Base-by-base conservation (phyloP, 768 basidiomycete species). In the Phlegmacium glaucopus region DNA sequence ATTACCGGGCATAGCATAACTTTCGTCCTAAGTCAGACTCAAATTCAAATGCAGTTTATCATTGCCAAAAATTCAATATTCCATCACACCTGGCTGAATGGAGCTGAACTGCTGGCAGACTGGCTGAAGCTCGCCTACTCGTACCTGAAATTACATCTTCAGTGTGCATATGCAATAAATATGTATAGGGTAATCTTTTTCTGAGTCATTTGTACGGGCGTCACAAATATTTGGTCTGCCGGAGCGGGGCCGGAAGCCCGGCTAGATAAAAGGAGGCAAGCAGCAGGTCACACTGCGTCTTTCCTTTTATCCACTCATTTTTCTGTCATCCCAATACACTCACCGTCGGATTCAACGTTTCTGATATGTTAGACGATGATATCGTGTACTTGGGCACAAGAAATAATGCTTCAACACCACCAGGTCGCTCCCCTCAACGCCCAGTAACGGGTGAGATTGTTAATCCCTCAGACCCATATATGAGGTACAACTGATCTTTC, bases 341-440 rank as follows among this genome's bases (percentile, higher is more conserved):
- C 15, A 37, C 29, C 47, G 44, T 17, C 44, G 53, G 52, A 49
- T 51, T 47, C 47, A 39, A 51, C 43, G 48, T 52, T 50, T 18
- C 36, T 38, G 47, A 36, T 39, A 52, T 54, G 52, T 52, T 63
- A 64, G 81, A 83, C 66, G 81, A 83, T 61, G 81, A 80, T 50
- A 79, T 84, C 56, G 70, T 82, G 54, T 84, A 77, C 56, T 63
- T 84, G 34, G 82, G 82, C 18, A 52, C 53, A 40, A 55, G 73
- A 69, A 25, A 68, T 22, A 22, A 22, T 22, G 56, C 51, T 53
- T 61, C 44, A 32, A 65, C 70, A 1, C 43, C 61, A 8, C 48
- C 57, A 42, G 18, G 26, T 26, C 47, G 42, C 26, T n/a, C 49
- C 48, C 47, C 54, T 5, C 54, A 61, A 42, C 61, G 59, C 50